A percentile compares a stretch with the other conserved stretches of the same genome.
These are phyloP conservation scores for Aspergillus quadrilineatus DNA, from an alignment of 2,329 filamentous ascomycete species.

Conservation along the genomic window DNA sequence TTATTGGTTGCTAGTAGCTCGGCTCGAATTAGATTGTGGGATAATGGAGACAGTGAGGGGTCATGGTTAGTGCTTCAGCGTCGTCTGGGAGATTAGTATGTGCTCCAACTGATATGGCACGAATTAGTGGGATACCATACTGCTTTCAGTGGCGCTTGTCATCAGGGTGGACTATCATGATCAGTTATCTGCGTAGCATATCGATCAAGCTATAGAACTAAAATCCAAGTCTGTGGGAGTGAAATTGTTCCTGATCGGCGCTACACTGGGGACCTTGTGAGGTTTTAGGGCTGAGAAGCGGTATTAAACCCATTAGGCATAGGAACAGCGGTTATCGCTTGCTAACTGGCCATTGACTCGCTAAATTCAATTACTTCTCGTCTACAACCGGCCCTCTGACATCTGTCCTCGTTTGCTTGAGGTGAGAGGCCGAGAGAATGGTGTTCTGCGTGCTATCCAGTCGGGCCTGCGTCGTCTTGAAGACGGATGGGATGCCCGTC, in stretches of 20 bases:
- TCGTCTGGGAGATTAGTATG: background rate
- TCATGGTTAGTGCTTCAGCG: background rate
- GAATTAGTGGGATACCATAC: background rate
- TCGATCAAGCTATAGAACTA: background rate
- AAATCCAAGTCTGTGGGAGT: background rate
- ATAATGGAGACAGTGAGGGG: background rate
- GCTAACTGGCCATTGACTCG: background rate
- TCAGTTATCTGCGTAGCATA: background rate
- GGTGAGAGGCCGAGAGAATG: background rate
- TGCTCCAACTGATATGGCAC: background rate
- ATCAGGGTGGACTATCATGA: background rate
- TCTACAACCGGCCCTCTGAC: background rate
- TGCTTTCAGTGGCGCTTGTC: background rate
- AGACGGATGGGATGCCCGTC: slow-evolving; percentile 4
- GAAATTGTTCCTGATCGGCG: background rate
- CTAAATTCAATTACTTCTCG: background rate
- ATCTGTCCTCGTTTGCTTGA: background rate
- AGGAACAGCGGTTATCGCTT: background rate
- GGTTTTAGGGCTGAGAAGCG: background rate
- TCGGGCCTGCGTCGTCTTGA: background rate
- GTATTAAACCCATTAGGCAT: background rate
- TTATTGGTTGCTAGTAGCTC: background rate
- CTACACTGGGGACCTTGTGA: background rate
- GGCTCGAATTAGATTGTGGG: background rate
- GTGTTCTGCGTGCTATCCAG: slow-evolving; percentile 1